Percentiles rank a stretch among this genome's conserved stretches.
Conservation (phyloP, 192 early-diverging fungal species). For the Coemansia sp. region DNA sequence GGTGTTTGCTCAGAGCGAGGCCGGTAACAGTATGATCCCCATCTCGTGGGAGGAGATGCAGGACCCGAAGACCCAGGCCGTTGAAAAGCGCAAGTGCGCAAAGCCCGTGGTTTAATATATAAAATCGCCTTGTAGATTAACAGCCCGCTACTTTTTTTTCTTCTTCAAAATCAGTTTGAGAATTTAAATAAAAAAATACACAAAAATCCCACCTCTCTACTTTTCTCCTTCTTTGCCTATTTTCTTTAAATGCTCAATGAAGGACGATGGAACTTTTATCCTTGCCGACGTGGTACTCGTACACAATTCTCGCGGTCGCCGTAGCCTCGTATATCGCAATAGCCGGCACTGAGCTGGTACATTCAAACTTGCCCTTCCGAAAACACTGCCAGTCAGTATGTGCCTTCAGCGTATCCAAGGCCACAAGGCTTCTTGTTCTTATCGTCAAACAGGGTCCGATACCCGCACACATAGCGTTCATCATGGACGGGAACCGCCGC, state of each 20-base stretch:
- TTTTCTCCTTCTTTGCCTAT: not conserved
- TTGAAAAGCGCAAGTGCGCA: conserved; percentile 94
- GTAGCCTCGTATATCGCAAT: conserved; percentile 12
- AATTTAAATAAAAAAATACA: not conserved
- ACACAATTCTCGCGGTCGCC: not conserved
- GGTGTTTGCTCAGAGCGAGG: conserved; percentile 84
- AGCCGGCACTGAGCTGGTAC: conserved; percentile 7
- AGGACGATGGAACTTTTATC: not conserved
- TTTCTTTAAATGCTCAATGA: not conserved
- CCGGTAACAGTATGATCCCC: conserved; percentile 84
- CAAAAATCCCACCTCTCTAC: too few species aligned
- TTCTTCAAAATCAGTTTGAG: not conserved
- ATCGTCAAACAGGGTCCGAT: conserved; percentile 69
- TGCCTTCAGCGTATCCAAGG: not conserved
- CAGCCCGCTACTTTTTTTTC: not conserved
- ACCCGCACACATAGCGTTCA: conserved; percentile 89
- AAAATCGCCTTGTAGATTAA: not conserved
- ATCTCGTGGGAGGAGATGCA: conserved; percentile 99
- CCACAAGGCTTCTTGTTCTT: conserved; percentile 17
- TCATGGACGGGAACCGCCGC: conserved; percentile 98
- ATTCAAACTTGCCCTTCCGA: conserved; percentile 6
- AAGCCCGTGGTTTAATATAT: conserved; percentile 65
- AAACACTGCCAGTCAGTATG: conserved; percentile 15
- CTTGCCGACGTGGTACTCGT: not conserved
- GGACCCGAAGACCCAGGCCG: conserved; percentile 80